phyloP scores from a whole-genome alignment of 257 asterid genomes.

The Thymus mandschuricus region DNA sequence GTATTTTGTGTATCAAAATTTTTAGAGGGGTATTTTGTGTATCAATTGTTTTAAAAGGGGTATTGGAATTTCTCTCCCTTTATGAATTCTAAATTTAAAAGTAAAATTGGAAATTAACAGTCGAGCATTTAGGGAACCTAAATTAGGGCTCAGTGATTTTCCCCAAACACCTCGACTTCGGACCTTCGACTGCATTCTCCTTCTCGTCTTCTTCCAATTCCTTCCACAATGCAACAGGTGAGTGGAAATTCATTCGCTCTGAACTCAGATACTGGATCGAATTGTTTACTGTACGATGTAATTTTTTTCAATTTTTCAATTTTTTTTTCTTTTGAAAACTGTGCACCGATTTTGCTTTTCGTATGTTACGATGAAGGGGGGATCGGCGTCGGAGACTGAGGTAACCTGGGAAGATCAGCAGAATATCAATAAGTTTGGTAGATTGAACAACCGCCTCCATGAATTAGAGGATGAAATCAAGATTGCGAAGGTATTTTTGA shows the following conservation, averaged over 20 bases:
- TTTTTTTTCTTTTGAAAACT: neutral
- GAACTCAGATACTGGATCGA: neutral
- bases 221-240: slow-evolving; percentile 52
- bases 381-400: slow-evolving; percentile 73
- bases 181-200: no score
- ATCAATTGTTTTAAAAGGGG: no score
- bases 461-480: slow-evolving; percentile 93
- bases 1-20: no score
- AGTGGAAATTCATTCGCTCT: slow-evolving; percentile 14
- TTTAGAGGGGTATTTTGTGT: no score
- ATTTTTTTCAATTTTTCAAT: neutral
- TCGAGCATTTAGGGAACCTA: no score
- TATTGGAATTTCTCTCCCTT: no score
- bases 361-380: slow-evolving; percentile 48
- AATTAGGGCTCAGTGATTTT: no score
- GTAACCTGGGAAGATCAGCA: slow-evolving; percentile 99
- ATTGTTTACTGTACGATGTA: neutral
- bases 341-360: neutral
- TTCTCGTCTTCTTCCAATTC: neutral
- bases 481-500: slow-evolving; percentile 64
- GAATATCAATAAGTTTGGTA: slow-evolving; percentile 87
- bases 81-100: no score
- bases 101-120: no score
- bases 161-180: no score
- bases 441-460: slow-evolving; percentile 86